phyloP scores from a whole-genome alignment of 768 basidiomycete species.

The Lanmaoa rubissima region DNA sequence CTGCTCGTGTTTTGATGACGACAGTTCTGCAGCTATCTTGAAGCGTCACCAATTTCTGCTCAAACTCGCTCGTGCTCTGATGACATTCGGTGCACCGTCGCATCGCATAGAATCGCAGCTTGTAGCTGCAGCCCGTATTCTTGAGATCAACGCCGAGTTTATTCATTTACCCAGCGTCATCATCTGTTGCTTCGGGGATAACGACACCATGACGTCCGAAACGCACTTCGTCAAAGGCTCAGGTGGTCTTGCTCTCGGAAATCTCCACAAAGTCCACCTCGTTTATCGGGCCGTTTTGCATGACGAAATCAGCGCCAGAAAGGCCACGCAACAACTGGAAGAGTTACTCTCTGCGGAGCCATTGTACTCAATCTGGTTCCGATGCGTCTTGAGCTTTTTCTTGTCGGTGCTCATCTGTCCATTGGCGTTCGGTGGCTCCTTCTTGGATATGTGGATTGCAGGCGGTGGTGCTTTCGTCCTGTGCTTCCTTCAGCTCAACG shows the following conservation, averaged over 20 bases:
- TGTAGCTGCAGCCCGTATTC: constrained; percentile 80
- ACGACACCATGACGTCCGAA: constrained; percentile 84
- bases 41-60: constrained; percentile 84
- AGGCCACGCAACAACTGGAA: constrained; percentile 64
- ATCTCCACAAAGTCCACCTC: constrained; percentile 78
- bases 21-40: constrained; percentile 55
- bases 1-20: neutral
- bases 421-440: constrained; percentile 80
- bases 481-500: constrained; percentile 66
- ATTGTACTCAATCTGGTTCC: constrained; percentile 58
- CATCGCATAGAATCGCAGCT: constrained; percentile 94
- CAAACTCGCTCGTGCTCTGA: constrained; percentile 80
- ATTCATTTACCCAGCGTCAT: constrained; percentile 81
- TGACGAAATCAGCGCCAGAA: constrained; percentile 84
- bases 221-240: constrained; percentile 84
- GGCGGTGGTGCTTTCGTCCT: constrained; percentile 67
- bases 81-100: constrained; percentile 91
- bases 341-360: constrained; percentile 61
- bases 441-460: constrained; percentile 83
- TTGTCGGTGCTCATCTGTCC: constrained; percentile 80
- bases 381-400: constrained; percentile 67
- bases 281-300: constrained; percentile 88
- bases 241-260: constrained; percentile 78
- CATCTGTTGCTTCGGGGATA: constrained; percentile 87
- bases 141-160: constrained; percentile 90